Base-by-base conservation (phyloP, 192 early-diverging fungal species). In the Backusella macrospora region DNA sequence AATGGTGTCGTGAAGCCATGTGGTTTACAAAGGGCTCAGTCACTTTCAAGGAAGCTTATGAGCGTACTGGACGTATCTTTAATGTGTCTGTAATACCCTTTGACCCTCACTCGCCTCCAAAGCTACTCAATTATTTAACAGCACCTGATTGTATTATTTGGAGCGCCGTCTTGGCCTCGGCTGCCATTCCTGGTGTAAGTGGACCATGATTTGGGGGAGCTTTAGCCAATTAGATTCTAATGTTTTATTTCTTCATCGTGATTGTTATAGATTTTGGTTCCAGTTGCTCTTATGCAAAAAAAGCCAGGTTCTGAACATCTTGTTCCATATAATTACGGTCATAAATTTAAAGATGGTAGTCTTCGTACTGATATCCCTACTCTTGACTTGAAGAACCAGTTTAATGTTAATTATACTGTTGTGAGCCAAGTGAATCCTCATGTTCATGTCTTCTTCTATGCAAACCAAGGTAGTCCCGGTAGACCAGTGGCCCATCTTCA, bases 1-100 rank as follows among this genome's bases (percentile, higher is more conserved):
- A 89, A 26, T 92, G 91, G 91, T 86, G 87, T 42, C 76, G 82
- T 8, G 87, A 92, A 46, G 82, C 83, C 6, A 88, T 90, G 69
- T 89, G 91, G 86, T 80, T 90, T 42, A 90, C 88, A 12, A 87
- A 85, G 68, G 95, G 94, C 9, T 89, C 90, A 18, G 74, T 94
- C 76, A 99, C 97, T 1, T 99, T 99, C 73, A 73, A 86, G 49
- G 97, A 99, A 81, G 97, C 97, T 0, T 96, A 95, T 81, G 87
- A 89, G 68, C 78, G 90, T 62, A 96, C 97, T 0, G 97, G 97
- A 10, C 84, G 92, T 62, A 86, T 96, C 13, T 88, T 96, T 34
- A 96, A 94, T 82, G 92, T 97, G 48, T 88, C 93, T 7, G 92
- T 95, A 23, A 87, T 92, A 21, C 86, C 92, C 0, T 88, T 85